Conservation (phyloP, 208 protist species). For the Crithidia mellificae region DNA sequence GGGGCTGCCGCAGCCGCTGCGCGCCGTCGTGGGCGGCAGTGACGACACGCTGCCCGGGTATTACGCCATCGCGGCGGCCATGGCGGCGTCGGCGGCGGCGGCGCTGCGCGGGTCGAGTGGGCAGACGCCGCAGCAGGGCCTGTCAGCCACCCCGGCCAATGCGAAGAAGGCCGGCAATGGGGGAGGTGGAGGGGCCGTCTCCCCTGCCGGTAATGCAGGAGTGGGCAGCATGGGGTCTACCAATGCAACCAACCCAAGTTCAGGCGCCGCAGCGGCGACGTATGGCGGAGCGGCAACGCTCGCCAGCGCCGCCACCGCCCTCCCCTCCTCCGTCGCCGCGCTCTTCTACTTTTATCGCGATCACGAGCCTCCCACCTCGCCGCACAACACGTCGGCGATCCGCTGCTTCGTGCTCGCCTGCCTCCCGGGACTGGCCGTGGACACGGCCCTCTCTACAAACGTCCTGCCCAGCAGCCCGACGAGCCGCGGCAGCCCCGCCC, state of each 20-base stretch:
- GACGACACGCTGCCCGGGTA: conserved; percentile 17
- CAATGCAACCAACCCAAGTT: not conserved
- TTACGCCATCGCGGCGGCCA: conserved; percentile 31
- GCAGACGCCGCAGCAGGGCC: not conserved
- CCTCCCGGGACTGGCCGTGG: conserved; percentile 23
- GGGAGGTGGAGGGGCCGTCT: not conserved
- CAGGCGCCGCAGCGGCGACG: not conserved
- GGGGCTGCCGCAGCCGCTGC: conserved; percentile 42
- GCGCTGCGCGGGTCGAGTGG: not conserved
- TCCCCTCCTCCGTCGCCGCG: conserved; percentile 6
- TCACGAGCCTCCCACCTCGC: conserved; percentile 22
- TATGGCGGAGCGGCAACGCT: not conserved
- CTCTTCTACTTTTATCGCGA: conserved; percentile 26
- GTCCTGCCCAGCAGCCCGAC: not conserved
- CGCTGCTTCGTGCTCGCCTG: conserved; percentile 31
- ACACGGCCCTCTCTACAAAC: conserved; percentile 7
- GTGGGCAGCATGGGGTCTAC: too few relatives aligned
- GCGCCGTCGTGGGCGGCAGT: conserved; percentile 17
- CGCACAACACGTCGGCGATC: conserved; percentile 31
- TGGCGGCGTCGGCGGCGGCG: not conserved
- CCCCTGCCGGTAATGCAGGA: not conserved
- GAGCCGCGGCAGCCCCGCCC: not conserved
- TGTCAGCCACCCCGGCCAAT: not conserved
- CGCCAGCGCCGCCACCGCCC: conserved; percentile 6
- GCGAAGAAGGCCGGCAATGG: conserved; percentile 3